Conservation (phyloP, 257 asterid genomes). For the Forsythia viridissima region DNA sequence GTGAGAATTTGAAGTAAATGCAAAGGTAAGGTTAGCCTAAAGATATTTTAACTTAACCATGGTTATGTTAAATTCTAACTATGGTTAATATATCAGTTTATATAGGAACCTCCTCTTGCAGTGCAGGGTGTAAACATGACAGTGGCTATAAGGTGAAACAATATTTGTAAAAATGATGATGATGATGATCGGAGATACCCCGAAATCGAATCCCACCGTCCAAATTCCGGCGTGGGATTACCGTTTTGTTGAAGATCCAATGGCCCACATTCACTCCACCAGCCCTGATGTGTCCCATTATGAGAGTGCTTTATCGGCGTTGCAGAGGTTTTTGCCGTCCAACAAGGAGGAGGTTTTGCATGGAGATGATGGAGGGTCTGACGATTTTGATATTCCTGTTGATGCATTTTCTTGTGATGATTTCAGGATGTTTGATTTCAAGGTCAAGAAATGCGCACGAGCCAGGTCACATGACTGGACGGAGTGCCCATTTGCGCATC, state of each 20-base stretch:
- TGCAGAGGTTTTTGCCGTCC: conserved; percentile 70
- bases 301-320: conserved; percentile 44
- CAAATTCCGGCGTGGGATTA: conserved; percentile 67
- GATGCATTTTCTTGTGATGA: conserved; percentile 82
- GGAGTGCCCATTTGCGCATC: conserved; percentile 87
- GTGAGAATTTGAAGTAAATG: conserved; percentile 34
- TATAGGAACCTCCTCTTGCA: conserved; percentile 33
- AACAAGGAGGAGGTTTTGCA: conserved; percentile 41
- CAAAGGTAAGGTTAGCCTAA: conserved; percentile 36
- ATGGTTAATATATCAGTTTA: conserved; percentile 49
- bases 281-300: conserved; percentile 30
- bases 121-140: conserved; percentile 41
- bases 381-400: conserved; percentile 62
- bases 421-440: conserved; percentile 86
- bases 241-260: conserved; percentile 42
- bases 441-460: conserved; percentile 68
- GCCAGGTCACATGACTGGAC: conserved; percentile 95
- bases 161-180: conserved; percentile 29
- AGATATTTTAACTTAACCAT: conserved; percentile 46
- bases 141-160: conserved; percentile 28
- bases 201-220: conserved; percentile 64
- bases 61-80: conserved; percentile 39
- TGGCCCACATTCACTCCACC: conserved; percentile 44
- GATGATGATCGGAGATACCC: conserved; percentile 52
- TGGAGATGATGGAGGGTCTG: conserved; percentile 23